Percentiles rank a stretch among this genome's conserved stretches.
These are phyloP conservation scores for Fennellomyces sp. DNA, from an alignment of 371 early-diverging fungal species.

Conservation along the genomic window DNA sequence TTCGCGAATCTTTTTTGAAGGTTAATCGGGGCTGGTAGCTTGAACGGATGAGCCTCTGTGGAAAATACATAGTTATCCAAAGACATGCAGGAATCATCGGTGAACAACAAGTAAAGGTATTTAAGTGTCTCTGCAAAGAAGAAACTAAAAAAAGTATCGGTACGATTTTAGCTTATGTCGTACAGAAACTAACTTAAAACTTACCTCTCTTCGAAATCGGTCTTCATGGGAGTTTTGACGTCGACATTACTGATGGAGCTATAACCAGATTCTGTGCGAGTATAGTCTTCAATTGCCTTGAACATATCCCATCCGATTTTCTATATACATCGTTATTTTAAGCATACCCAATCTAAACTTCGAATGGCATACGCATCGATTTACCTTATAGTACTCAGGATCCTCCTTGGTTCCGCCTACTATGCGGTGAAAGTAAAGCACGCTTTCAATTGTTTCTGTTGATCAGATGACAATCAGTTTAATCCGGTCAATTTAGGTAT, in stretches of 20 bases:
- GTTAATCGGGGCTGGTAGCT: constrained; percentile 23
- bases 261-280: constrained; percentile 56
- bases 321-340: background rate
- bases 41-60: constrained; percentile 52
- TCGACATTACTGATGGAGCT: constrained; percentile 57
- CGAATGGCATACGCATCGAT: constrained; percentile 38
- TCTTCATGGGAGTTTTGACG: constrained; percentile 16
- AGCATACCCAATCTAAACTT: background rate
- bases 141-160: constrained; percentile 47
- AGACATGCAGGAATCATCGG: constrained; percentile 48
- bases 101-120: constrained; percentile 86
- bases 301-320: constrained; percentile 69
- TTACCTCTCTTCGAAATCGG: constrained; percentile 53
- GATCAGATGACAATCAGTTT: too few relatives aligned
- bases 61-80: constrained; percentile 63
- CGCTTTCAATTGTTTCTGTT: constrained; percentile 74
- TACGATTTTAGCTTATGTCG: background rate
- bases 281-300: constrained; percentile 59
- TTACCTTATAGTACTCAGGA: constrained; percentile 52
- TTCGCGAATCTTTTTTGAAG: constrained; percentile 25
- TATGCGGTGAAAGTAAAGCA: constrained; percentile 71
- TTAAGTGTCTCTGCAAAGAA: constrained; percentile 90
- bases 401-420: constrained; percentile 55
- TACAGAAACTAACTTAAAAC: background rate
- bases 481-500: background rate